Base-by-base conservation (phyloP, 1,139 yeast genomes). In the Candida tetrigidarum region DNA sequence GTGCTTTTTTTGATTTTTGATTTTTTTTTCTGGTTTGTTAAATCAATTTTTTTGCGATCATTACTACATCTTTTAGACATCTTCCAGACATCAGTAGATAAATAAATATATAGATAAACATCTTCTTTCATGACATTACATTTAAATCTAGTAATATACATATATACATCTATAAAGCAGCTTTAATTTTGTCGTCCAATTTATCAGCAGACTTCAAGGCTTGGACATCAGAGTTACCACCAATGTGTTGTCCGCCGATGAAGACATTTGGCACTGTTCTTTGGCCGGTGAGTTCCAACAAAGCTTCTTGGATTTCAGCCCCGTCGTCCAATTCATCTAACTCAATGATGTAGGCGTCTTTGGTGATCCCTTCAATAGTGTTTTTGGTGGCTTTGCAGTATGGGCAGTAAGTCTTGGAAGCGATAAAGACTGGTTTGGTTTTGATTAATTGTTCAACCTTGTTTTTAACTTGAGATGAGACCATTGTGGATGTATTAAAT, bases 181-280 rank as follows among this genome's bases (percentile, higher is more conserved):
- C 74, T 57, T 68, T 70, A 50, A 71, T 63, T 59, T 69, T 69
- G 28, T 58, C 49, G 42, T 56, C 71, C 56, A 71, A 70, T 52
- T 66, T 55, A 46, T 59, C 74, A 37, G 54, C 45, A 10, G 69
- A 60, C 36, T 74, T 73, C 64, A 84, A 75, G 38, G 75, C 71
- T 69, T 89, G 96, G 50, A 92, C 74, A 56, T 87, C 96, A 42
- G 92, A 84, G 78, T 90, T 88, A 49, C 99, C 99, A 50, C 99
- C 99, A 58, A 93, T 82, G 71, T 90, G 97, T 69, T 89, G 78
- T 48, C 96, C 97, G 42, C 78, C 83, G 63, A 93, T 91, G 70
- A 86, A 91, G 53, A 93, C 80, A 67, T 87, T 92, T 51, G 99
- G 99, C 48, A 93, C 98, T 33, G 97, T 90, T 56, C 82, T 78